phyloP scores from a whole-genome alignment of 2,329 filamentous ascomycete species.

The Bipolaris bicolor region DNA sequence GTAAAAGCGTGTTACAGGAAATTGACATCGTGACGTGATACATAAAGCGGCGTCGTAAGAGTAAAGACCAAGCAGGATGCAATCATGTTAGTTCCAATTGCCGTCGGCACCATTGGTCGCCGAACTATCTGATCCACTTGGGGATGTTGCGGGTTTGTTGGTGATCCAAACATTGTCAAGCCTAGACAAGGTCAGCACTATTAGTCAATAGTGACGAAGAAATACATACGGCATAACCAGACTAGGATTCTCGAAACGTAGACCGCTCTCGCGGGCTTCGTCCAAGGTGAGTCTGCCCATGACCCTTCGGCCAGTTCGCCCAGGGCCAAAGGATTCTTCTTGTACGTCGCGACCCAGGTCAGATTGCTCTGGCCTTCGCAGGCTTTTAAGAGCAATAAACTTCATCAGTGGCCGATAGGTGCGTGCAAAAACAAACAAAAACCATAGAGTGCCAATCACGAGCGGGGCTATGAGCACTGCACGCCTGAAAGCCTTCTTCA shows the following conservation, averaged over 20 bases:
- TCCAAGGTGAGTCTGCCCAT: slow-evolving; percentile 67
- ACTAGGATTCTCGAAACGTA: slow-evolving; percentile 78
- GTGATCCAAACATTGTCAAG: slow-evolving; percentile 74
- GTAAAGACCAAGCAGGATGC: slow-evolving; percentile 8
- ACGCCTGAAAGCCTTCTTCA: slow-evolving; percentile 73
- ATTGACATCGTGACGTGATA: slow-evolving; percentile 12
- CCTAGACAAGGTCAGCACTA: slow-evolving; percentile 47
- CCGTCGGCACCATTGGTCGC: slow-evolving; percentile 24
- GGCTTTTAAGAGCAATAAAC: slow-evolving; percentile 89
- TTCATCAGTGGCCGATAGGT: slow-evolving; percentile 88
- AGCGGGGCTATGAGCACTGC: slow-evolving; percentile 78
- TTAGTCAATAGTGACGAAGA: neutral
- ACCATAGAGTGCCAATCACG: slow-evolving; percentile 83
- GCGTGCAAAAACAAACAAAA: slow-evolving; percentile 77
- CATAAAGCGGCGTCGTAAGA: slow-evolving; percentile 22
- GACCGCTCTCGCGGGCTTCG: slow-evolving; percentile 71
- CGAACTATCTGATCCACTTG: slow-evolving; percentile 33
- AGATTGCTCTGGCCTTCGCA: slow-evolving; percentile 67
- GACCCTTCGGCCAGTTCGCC: slow-evolving; percentile 13
- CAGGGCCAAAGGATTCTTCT: slow-evolving; percentile 37
- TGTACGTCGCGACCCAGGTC: slow-evolving; percentile 57
- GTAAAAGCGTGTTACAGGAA: slow-evolving; percentile 11
- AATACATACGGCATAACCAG: slow-evolving; percentile 68
- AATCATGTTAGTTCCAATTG: slow-evolving; percentile 14
- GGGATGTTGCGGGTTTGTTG: slow-evolving; percentile 38